A percentile compares a stretch with the other conserved stretches of the same genome.
Conservation (phyloP, 164 flowering plant genomes). For the Tetrastigma voinierianum region DNA sequence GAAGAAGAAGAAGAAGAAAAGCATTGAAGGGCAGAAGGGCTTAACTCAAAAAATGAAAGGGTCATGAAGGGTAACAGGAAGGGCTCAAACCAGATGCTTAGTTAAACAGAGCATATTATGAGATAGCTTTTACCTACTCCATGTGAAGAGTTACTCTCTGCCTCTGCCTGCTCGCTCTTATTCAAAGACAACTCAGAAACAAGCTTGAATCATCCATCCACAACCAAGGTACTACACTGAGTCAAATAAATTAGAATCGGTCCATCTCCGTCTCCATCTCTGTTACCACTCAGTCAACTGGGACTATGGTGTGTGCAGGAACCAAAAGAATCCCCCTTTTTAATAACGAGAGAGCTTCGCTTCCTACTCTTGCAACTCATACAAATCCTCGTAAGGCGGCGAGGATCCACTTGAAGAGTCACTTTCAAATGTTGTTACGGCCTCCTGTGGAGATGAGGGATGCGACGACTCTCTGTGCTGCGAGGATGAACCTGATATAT, state of each 20-base stretch:
- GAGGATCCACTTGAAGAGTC: conserved; percentile 83
- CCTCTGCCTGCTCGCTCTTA: conserved; percentile 3
- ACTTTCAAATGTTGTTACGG: conserved; percentile 62
- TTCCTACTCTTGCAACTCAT: conserved; percentile 43
- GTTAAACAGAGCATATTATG: background rate
- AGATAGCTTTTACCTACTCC: background rate
- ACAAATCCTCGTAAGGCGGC: conserved; percentile 76
- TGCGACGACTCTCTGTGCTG: conserved; percentile 72
- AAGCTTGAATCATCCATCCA: background rate
- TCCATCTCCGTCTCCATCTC: background rate
- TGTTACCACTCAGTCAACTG: background rate
- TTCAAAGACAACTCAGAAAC: background rate
- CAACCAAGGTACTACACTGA: background rate
- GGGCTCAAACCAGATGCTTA: background rate
- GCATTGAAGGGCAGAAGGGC: background rate
- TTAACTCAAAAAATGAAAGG: background rate
- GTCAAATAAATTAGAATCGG: conserved; percentile 4
- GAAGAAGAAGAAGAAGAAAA: background rate
- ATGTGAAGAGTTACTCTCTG: background rate
- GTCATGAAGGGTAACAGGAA: background rate
- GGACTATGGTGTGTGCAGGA: background rate
- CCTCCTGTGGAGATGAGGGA: conserved; percentile 68
- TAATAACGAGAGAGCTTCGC: too few species aligned
- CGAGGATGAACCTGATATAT: conserved; percentile 60
- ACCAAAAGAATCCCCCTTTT: too few species aligned